Evolutionary conservation across 108 stramenopile species (phyloP).

Genomic region (Cylindrotheca fusiformis): DNA sequence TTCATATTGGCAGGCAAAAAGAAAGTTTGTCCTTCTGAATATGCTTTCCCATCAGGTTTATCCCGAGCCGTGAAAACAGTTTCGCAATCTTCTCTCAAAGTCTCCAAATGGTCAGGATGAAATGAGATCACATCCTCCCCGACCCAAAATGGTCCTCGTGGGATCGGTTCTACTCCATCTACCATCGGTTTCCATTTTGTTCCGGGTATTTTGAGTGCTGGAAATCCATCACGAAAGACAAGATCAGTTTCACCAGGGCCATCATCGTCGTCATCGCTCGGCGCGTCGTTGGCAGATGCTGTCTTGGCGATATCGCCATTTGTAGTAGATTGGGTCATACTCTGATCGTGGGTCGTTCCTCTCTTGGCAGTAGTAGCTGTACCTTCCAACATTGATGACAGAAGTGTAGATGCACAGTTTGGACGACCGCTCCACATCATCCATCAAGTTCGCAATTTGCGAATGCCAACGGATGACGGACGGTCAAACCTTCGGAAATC

Average conservation of each 20-base stretch:
- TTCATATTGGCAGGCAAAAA: slow-evolving; percentile 78
- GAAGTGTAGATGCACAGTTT: too few relatives aligned
- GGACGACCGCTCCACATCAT: too few relatives aligned
- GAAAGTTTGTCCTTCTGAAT: slow-evolving; percentile 78
- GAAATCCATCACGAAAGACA: slow-evolving; percentile 53
- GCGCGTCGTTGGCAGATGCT: background rate
- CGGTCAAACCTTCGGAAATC: too few relatives aligned
- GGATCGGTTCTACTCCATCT: slow-evolving; percentile 55
- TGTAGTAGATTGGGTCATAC: too few relatives aligned
- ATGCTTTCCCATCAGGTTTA: slow-evolving; percentile 62
- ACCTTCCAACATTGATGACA: too few relatives aligned
- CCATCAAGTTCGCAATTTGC: too few relatives aligned
- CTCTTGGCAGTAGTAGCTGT: too few relatives aligned
- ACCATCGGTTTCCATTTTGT: slow-evolving; percentile 23
- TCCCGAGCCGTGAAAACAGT: slow-evolving; percentile 77
- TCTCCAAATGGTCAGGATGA: slow-evolving; percentile 18
- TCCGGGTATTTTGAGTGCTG: slow-evolving; percentile 34
- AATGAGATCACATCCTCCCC: slow-evolving; percentile 45
- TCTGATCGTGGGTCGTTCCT: too few relatives aligned
- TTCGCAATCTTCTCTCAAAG: slow-evolving; percentile 58
- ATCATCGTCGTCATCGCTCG: slow-evolving; percentile 5
- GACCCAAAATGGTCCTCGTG: slow-evolving; percentile 61
- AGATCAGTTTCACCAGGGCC: slow-evolving; percentile 40
- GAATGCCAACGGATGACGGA: too few relatives aligned
- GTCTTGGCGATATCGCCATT: background rate